phyloP scores from a whole-genome alignment of 2,329 filamentous ascomycete genomes.

The Phialophora expanda region DNA sequence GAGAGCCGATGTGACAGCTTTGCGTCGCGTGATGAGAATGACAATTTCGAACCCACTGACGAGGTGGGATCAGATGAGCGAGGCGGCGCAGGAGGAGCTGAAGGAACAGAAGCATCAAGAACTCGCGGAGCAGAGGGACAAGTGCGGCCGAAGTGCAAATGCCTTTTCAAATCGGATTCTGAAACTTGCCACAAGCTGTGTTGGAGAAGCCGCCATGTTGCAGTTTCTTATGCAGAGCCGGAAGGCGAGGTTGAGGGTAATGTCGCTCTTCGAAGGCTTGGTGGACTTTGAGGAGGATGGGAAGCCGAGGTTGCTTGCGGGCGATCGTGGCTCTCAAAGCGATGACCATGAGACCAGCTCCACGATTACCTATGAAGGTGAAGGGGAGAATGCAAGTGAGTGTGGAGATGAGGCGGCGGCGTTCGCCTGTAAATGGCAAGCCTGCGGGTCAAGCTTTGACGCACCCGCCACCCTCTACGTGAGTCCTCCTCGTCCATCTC shows the following conservation, averaged over 20 bases:
- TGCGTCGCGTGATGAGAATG: background rate
- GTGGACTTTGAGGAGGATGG: conserved; percentile 1
- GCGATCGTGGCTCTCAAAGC: background rate
- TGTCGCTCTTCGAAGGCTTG: background rate
- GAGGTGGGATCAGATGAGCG: background rate
- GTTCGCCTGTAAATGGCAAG: background rate
- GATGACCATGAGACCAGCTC: background rate
- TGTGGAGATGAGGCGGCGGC: background rate
- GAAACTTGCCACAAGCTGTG: background rate
- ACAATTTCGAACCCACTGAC: background rate
- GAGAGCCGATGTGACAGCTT: background rate
- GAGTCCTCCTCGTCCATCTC: background rate
- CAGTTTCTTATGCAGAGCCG: conserved; percentile 9
- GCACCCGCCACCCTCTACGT: background rate
- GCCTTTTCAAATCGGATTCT: background rate
- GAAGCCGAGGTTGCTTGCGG: background rate
- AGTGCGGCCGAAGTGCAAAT: conserved; percentile 1
- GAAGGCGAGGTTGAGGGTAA: background rate
- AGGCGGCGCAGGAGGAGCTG: background rate
- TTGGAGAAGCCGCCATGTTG: conserved; percentile 1
- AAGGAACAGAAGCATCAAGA: background rate
- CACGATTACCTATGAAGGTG: background rate
- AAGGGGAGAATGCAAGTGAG: background rate
- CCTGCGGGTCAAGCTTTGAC: background rate
- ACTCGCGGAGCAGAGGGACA: background rate